Evolutionary conservation across 2,329 filamentous ascomycete genomes (phyloP), one percentile per base, ranked within the genome.

Genomic region (Phaeosphaeriaceae sp.): DNA sequence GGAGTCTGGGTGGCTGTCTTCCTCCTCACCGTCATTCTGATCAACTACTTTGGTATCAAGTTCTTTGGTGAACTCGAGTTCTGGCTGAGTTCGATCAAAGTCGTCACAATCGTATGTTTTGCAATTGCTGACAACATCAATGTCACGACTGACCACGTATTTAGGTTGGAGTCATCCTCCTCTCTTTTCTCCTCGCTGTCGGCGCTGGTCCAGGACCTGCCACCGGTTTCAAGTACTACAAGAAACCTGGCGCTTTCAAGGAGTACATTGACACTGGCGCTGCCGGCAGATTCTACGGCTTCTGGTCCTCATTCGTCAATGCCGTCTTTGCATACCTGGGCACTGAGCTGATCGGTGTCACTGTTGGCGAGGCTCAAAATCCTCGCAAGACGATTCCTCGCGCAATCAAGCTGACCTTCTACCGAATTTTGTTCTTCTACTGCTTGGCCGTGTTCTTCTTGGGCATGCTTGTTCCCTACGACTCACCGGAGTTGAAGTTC

Each of bases 371-470:
- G 77, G 90, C 90, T 0, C 89, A 92, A 79, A 93, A 93, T 78
- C 91, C 91, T 0, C 87, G 90, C 72, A 87, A 86, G 75, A 91
- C 88, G 17, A 88, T 94, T 60, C 91, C 91, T 7, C 86, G 88
- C 58, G 91, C 90, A 53, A 93, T 93, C 82, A 90, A 88, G 74
- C 83, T 92, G 50, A 93, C 90, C 65, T 93, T 93, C 78, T 93
- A 86, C 81, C 91, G 91, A 57, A 93, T 94, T 74, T 78, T 92
- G 65, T 81, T 93, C 80, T 94, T 94, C 82, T 94, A 94, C 82
- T 84, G 88, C 68, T 77, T 92, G 57, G 88, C 86, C 21, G 89
- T 93, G 36, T 84, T 94, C 52, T 83, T 93, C 51, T 81, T 94
- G 54, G 91, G 91, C 70, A 91, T 92, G 84, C 83, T 90, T 51